Percentiles rank a stretch among this genome's conserved stretches.
These are phyloP conservation scores for Lactarius evosmus DNA, from an alignment of 768 basidiomycete genomes.

Conservation along the genomic window DNA sequence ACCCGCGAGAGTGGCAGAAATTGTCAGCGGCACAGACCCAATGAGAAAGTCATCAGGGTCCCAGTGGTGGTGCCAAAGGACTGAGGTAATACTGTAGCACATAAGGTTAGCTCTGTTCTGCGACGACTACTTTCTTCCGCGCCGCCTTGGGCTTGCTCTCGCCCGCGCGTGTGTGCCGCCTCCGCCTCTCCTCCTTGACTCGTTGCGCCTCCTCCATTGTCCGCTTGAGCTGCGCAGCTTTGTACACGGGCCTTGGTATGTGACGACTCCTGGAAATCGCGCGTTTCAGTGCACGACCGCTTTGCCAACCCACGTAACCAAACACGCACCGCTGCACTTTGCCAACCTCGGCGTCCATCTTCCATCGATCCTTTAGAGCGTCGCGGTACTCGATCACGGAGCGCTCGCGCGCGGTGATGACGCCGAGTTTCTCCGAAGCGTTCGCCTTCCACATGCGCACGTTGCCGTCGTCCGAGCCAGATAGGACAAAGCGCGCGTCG, in stretches of 20 bases:
- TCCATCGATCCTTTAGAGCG: conserved; percentile 85
- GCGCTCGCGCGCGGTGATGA: conserved; percentile 85
- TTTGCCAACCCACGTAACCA: not conserved
- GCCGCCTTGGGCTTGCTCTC: conserved; percentile 87
- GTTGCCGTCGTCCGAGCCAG: conserved; percentile 93
- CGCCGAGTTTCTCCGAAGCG: conserved; percentile 87
- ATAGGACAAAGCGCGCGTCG: conserved; percentile 86
- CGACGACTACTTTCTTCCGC: conserved; percentile 81
- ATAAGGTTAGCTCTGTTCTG: conserved; percentile 61
- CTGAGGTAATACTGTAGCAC: not conserved
- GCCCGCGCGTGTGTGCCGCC: conserved; percentile 85
- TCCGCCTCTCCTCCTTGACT: conserved; percentile 90
- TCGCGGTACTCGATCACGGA: conserved; percentile 92
- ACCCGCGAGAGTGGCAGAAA: not conserved
- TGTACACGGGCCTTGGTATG: conserved; percentile 88
- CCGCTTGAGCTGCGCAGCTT: conserved; percentile 80
- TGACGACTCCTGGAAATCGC: conserved; percentile 58
- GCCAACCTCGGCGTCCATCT: conserved; percentile 74
- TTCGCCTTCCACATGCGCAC: conserved; percentile 94
- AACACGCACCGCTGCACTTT: conserved; percentile 69
- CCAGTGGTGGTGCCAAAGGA: not conserved
- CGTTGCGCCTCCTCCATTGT: conserved; percentile 88
- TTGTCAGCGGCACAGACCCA: not conserved
- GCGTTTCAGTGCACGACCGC: conserved; percentile 8
- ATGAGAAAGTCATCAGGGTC: not conserved